A percentile compares a stretch with the other conserved stretches of the same genome.
These are phyloP conservation scores for Diaporthe sp. DNA, from an alignment of 2,329 filamentous ascomycete species.

Conservation along the genomic window DNA sequence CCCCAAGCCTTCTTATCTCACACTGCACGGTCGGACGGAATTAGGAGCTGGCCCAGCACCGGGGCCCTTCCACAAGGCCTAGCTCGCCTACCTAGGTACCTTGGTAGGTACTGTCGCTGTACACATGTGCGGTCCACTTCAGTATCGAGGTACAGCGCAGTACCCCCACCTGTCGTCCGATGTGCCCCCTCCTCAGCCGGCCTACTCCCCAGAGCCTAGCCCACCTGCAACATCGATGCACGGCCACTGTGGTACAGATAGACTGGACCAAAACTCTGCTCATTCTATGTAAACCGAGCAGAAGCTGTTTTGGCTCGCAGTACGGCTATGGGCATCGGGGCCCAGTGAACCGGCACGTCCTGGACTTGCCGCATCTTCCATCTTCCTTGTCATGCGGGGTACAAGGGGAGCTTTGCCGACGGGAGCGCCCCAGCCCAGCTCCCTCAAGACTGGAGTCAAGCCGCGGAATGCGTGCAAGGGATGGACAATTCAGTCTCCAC, in stretches of 20 bases:
- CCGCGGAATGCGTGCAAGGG: neutral
- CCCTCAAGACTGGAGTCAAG: neutral
- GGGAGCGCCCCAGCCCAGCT: neutral
- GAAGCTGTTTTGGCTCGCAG: neutral
- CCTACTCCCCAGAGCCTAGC: neutral
- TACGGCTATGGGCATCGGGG: neutral
- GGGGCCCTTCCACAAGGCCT: neutral
- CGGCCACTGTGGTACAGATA: neutral
- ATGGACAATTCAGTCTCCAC: neutral
- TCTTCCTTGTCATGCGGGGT: slow-evolving; percentile 13
- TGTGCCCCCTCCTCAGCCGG: neutral
- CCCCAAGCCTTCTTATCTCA: neutral
- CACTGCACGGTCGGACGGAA: neutral
- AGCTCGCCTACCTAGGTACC: too few species aligned
- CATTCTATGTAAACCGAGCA: neutral
- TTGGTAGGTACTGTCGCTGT: neutral
- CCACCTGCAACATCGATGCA: neutral
- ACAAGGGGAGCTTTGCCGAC: neutral
- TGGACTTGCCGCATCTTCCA: neutral
- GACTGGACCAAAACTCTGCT: neutral
- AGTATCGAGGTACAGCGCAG: neutral
- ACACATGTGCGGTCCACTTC: neutral
- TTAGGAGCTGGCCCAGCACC: neutral
- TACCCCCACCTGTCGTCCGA: neutral
- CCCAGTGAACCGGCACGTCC: neutral